These are phyloP conservation scores for Cladophialophora carrionii DNA, from an alignment of 2,329 filamentous ascomycete genomes.

Conservation along the genomic window DNA sequence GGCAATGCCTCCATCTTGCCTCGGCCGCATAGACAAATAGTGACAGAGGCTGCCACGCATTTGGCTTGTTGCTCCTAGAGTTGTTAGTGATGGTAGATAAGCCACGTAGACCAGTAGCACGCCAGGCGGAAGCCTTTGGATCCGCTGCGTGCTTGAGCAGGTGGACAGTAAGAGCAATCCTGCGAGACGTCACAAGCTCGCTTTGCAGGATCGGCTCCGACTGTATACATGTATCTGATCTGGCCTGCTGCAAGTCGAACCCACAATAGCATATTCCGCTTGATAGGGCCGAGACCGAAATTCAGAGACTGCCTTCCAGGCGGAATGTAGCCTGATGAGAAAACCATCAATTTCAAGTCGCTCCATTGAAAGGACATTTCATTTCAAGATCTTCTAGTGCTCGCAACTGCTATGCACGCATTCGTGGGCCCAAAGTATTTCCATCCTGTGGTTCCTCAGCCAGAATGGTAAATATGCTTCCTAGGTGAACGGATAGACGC, in stretches of 20 bases:
- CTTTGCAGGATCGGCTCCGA: background rate
- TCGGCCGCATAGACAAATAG: background rate
- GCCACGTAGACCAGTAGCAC: constrained; percentile 4
- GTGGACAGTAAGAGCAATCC: background rate
- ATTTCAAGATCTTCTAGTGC: background rate
- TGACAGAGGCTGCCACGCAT: constrained; percentile 10
- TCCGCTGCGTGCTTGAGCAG: background rate
- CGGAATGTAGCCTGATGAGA: background rate
- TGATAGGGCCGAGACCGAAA: background rate
- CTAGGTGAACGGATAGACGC: background rate
- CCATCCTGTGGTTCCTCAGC: background rate
- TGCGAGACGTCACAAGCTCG: background rate
- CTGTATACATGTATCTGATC: background rate
- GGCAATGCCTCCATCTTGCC: background rate
- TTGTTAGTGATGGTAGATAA: constrained; percentile 1
- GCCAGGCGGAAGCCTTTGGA: background rate
- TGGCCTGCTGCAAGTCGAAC: constrained; percentile 1
- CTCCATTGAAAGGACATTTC: background rate
- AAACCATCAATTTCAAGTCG: background rate
- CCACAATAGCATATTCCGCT: constrained; percentile 10
- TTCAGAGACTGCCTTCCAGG: background rate
- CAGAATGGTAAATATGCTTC: background rate
- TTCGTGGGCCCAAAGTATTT: background rate
- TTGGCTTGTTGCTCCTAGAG: background rate
- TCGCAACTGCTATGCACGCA: background rate